These are phyloP conservation scores for Sordaria brevicollis DNA, from an alignment of 495 filamentous ascomycete species.

Conservation along the genomic window DNA sequence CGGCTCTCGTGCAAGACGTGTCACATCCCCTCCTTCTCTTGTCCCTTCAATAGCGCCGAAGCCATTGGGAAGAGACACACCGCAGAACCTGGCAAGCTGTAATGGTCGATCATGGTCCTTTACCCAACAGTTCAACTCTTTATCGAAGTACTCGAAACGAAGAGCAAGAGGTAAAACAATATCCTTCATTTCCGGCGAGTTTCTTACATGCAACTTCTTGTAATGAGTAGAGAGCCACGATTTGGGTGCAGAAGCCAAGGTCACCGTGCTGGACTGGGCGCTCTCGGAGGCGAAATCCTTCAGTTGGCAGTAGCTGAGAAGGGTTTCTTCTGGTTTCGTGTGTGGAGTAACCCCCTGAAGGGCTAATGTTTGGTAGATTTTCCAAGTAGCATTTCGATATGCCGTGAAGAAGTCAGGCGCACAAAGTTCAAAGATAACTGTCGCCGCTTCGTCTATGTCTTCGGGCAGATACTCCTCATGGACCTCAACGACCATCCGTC, in stretches of 20 bases:
- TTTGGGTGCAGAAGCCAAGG: slow-evolving; percentile 24
- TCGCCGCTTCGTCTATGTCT: slow-evolving; percentile 14
- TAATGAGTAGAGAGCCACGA: slow-evolving; percentile 10
- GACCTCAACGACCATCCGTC: slow-evolving; percentile 25
- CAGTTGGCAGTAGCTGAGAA: slow-evolving; percentile 13
- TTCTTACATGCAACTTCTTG: not conserved
- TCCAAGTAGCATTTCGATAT: slow-evolving; percentile 39
- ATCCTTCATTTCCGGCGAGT: not conserved
- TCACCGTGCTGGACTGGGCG: slow-evolving; percentile 3
- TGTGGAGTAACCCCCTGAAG: not conserved
- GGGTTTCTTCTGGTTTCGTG: slow-evolving; percentile 6
- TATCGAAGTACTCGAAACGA: slow-evolving; percentile 18
- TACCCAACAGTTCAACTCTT: not conserved
- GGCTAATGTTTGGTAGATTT: slow-evolving; percentile 17
- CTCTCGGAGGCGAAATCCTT: not conserved
- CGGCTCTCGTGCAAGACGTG: slow-evolving; percentile 18
- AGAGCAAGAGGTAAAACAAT: slow-evolving; percentile 8
- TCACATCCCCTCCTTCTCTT: not conserved
- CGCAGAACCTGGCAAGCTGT: not conserved
- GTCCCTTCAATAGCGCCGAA: not conserved
- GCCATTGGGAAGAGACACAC: not conserved
- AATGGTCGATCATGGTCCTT: not conserved
- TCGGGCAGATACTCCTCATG: slow-evolving; percentile 39
- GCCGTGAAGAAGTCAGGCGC: slow-evolving; percentile 25
- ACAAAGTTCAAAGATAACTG: slow-evolving; percentile 34